phyloP scores from a whole-genome alignment of 2,329 filamentous ascomycete genomes.

The Botrytis elliptica region DNA sequence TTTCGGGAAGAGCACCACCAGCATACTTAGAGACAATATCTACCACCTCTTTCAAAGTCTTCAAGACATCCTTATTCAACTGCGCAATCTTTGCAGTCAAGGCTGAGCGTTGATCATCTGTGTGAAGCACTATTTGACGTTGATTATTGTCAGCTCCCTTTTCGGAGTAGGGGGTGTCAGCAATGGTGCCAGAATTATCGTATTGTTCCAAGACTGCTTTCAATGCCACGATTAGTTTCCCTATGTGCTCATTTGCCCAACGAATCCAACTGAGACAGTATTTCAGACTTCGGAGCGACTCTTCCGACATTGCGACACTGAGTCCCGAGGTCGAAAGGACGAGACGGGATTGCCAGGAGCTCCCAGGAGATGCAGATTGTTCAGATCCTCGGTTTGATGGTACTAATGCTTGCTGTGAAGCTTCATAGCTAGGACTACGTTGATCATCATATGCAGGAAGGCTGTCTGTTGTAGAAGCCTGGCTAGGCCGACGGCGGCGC shows the following conservation, averaged over 20 bases:
- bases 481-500: constrained; percentile 34
- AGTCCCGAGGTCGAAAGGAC: constrained; percentile 90
- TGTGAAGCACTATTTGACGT: constrained; percentile 31
- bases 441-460: constrained; percentile 82
- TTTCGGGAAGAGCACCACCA: constrained; percentile 86
- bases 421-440: constrained; percentile 72
- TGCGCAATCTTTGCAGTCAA: constrained; percentile 54
- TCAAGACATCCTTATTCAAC: constrained; percentile 69
- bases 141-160: constrained; percentile 25
- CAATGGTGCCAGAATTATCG: constrained; percentile 49
- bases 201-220: constrained; percentile 78
- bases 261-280: constrained; percentile 80
- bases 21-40: constrained; percentile 85
- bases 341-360: constrained; percentile 75
- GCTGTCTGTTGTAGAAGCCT: constrained; percentile 59
- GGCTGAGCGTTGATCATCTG: constrained; percentile 34
- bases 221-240: constrained; percentile 70
- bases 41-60: constrained; percentile 77
- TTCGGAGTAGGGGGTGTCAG: constrained; percentile 19
- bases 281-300: constrained; percentile 78
- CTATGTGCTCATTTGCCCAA: constrained; percentile 79
- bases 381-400: constrained; percentile 37
- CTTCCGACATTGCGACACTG: constrained; percentile 86
- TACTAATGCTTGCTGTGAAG: constrained; percentile 46
- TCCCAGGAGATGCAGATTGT: constrained; percentile 33